Evolutionary conservation across 352 stramenopile genomes (phyloP).

Genomic region (Globisporangium cylindrosporum): DNA sequence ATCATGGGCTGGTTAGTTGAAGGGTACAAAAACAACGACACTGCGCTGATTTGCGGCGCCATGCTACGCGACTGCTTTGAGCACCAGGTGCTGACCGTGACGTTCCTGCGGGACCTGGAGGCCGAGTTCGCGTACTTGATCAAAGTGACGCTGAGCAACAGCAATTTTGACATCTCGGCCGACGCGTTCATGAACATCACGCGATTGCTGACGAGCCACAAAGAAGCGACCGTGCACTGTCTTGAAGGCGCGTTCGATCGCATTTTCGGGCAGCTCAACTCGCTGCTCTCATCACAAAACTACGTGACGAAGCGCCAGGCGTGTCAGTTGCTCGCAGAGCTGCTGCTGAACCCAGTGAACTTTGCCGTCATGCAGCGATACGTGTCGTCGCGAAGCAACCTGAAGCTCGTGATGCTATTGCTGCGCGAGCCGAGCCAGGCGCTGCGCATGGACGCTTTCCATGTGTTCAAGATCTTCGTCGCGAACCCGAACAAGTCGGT

Average conservation of each 20-base stretch:
- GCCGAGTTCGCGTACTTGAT: slow-evolving; percentile 65
- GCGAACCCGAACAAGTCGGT: slow-evolving; percentile 79
- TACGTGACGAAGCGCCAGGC: slow-evolving; percentile 76
- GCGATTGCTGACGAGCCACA: slow-evolving; percentile 63
- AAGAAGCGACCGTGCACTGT: slow-evolving; percentile 43
- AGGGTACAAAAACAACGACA: slow-evolving; percentile 71
- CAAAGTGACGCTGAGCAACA: slow-evolving; percentile 69
- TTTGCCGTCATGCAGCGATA: slow-evolving; percentile 80
- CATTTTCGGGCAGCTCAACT: slow-evolving; percentile 67
- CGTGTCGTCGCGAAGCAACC: slow-evolving; percentile 61
- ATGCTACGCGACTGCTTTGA: slow-evolving; percentile 85
- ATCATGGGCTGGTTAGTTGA: slow-evolving; percentile 75
- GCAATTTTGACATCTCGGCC: slow-evolving; percentile 83
- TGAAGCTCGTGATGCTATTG: slow-evolving; percentile 74
- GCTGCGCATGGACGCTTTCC: slow-evolving; percentile 79
- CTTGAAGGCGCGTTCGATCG: slow-evolving; percentile 62
- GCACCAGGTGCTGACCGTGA: slow-evolving; percentile 49
- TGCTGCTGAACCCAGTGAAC: slow-evolving; percentile 74
- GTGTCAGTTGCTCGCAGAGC: slow-evolving; percentile 66
- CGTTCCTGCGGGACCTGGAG: slow-evolving; percentile 63
- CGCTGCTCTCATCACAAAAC: slow-evolving; percentile 56
- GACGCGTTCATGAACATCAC: slow-evolving; percentile 82
- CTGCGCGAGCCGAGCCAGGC: slow-evolving; percentile 73
- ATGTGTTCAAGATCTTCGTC: slow-evolving; percentile 90
- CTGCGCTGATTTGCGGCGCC: slow-evolving; percentile 67